Base-by-base conservation (phyloP, 352 stramenopile species). In the Plasmopara viticola region DNA sequence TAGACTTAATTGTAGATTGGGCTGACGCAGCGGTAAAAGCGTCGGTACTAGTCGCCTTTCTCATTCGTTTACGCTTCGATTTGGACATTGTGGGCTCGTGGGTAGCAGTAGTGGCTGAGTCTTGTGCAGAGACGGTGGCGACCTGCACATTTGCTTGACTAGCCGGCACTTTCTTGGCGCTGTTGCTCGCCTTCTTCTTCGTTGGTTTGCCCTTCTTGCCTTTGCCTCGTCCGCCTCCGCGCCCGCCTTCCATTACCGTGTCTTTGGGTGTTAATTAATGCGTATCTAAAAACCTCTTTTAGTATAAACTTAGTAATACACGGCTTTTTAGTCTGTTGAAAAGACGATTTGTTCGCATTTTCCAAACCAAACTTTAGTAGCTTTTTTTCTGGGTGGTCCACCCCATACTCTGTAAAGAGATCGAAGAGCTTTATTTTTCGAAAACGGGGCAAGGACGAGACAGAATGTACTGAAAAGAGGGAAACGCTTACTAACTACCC, bases 31-130 rank as follows among this genome's bases (percentile, higher is more conserved):
- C 0, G 18, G 45, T 17, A 6, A 17, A 17, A 1, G n/a, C 8
- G 9, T 62, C 60, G 5, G 25, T 29, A 2, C 35, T 20, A 25
- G 29, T 14, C n/a, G 59, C 46, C n/a, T 66, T 56, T 41, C 64
- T 66, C 45, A 55, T 15, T n/a, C 60, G 58, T 46, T 60, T 66
- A 13, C 60, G 60, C 45, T 68, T 76, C 9, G 51, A 60, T 43
- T 73, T 78, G 0, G 57, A 45, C 44, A 66, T 66, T 10, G 31
- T 43, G 30, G 34, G 42, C 9, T 31, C 20, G 14, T 51, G 18
- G 10, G 41, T 14, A 9, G 12, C 12, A 40, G 43, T 14, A 14
- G 37, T n/a, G 2, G 33, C 5, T 41, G 33, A 2, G 34, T 60
- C 46, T 28, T 35, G 38, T 18, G 47, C 41, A 48, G 34, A 43